Evolutionary conservation across 2,329 filamentous ascomycete species (phyloP).

Genomic region (Bertia moriformis): DNA sequence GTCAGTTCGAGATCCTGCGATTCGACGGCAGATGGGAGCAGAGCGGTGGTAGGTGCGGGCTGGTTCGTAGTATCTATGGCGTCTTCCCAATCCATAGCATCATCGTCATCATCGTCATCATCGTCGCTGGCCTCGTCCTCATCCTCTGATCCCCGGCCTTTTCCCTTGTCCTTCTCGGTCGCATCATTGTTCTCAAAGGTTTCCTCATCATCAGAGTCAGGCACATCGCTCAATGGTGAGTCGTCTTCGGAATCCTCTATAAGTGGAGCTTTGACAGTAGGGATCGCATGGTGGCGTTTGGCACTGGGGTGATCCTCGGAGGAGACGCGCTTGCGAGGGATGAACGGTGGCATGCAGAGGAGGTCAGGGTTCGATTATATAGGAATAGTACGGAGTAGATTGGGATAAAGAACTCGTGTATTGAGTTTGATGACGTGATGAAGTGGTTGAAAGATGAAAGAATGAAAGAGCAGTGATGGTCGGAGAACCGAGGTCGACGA

Average conservation of each 20-base stretch:
- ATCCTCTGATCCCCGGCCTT: neutral
- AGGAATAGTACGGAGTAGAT: neutral
- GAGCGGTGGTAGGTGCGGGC: conserved; percentile 8
- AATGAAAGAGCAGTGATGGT: neutral
- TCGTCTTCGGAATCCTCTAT: neutral
- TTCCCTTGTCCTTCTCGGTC: neutral
- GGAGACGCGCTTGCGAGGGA: conserved; percentile 1
- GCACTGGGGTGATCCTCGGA: neutral
- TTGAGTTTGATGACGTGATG: too few relatives aligned
- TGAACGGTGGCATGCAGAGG: neutral
- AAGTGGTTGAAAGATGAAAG: too few relatives aligned
- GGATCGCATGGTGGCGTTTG: neutral
- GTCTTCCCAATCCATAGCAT: conserved; percentile 41
- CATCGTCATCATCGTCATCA: conserved; percentile 17
- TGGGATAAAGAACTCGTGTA: neutral
- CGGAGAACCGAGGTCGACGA: neutral
- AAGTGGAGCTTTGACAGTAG: neutral
- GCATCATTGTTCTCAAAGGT: neutral
- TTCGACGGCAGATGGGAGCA: conserved; percentile 12
- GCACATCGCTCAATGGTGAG: neutral
- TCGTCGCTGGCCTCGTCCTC: conserved; percentile 14
- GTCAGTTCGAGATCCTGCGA: conserved; percentile 34
- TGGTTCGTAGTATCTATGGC: conserved; percentile 18
- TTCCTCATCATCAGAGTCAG: neutral
- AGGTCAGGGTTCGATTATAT: neutral